A percentile compares a stretch with the other conserved stretches of the same genome.
Evolutionary conservation across 2,329 filamentous ascomycete species (phyloP).

Genomic region (Pseudopyricularia cyperi): DNA sequence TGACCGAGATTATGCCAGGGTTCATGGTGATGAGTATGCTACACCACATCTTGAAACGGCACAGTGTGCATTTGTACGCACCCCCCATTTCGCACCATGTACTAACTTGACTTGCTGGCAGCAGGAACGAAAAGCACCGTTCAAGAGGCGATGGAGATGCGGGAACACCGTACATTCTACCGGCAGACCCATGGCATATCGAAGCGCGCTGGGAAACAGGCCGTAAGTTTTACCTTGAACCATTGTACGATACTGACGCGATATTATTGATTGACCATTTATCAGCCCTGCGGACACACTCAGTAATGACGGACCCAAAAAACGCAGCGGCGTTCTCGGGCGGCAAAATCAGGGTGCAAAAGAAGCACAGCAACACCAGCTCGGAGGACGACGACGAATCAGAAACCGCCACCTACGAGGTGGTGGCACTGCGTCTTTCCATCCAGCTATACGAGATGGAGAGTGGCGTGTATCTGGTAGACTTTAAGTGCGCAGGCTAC

Average conservation of each 20-base stretch:
- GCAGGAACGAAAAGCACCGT: constrained; percentile 14
- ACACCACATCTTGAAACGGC: constrained; percentile 19
- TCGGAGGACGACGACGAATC: constrained; percentile 17
- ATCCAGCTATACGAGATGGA: constrained; percentile 96
- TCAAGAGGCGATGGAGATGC: constrained; percentile 39
- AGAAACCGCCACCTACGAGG: constrained; percentile 32
- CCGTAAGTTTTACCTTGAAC: constrained; percentile 43
- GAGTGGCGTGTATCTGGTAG: constrained; percentile 82
- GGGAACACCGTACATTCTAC: constrained; percentile 59
- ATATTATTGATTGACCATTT: neutral
- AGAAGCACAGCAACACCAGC: constrained; percentile 11
- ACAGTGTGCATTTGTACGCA: neutral
- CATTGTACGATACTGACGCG: no score
- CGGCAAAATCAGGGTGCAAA: constrained; percentile 26
- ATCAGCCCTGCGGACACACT: constrained; percentile 26
- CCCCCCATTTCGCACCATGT: neutral
- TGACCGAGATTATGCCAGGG: constrained; percentile 43
- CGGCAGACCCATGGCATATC: constrained; percentile 90
- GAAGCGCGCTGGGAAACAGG: constrained; percentile 78
- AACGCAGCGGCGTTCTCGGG: constrained; percentile 13
- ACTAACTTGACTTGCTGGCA: neutral
- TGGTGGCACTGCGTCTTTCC: constrained; percentile 86
- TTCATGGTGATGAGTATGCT: constrained; percentile 28
- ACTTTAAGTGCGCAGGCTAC: constrained; percentile 97
- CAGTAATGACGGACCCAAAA: constrained; percentile 16